These are phyloP conservation scores for Trametopsis cervina DNA, from an alignment of 768 basidiomycete species.

Conservation along the genomic window DNA sequence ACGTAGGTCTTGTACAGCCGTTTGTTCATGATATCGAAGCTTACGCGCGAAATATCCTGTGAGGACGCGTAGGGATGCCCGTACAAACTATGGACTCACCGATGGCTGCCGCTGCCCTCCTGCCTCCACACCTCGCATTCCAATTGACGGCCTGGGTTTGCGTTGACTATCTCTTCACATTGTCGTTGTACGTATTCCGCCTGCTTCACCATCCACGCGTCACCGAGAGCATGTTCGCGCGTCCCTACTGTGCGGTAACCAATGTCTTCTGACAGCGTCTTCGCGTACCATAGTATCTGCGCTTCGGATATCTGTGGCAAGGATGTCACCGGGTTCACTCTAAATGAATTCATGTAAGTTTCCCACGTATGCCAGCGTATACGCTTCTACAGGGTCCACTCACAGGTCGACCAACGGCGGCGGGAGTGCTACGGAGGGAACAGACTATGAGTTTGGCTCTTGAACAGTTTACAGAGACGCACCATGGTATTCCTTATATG, in stretches of 20 bases:
- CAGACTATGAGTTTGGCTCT: background rate
- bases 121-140: conserved; percentile 92
- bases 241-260: conserved; percentile 93
- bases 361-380: background rate
- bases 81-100: conserved; percentile 40
- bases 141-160: conserved; percentile 41
- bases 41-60: conserved; percentile 24
- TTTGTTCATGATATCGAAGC: conserved; percentile 89
- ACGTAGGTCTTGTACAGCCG: conserved; percentile 83
- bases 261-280: conserved; percentile 74
- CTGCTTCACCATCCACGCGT: conserved; percentile 72
- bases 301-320: conserved; percentile 69
- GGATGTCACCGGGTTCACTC: conserved; percentile 41
- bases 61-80: background rate
- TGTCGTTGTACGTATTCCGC: conserved; percentile 52
- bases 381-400: conserved; percentile 15
- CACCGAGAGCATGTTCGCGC: conserved; percentile 77
- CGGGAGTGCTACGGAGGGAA: conserved; percentile 41
- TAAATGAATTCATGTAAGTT: conserved; percentile 8
- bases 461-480: conserved; percentile 29
- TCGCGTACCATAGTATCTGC: conserved; percentile 55
- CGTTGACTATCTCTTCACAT: conserved; percentile 45
- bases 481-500: conserved; percentile 35
- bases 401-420: conserved; percentile 48
- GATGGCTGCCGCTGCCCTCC: conserved; percentile 80